phyloP scores from a whole-genome alignment of 371 early-diverging fungal genomes.

The Mucor irregularis region DNA sequence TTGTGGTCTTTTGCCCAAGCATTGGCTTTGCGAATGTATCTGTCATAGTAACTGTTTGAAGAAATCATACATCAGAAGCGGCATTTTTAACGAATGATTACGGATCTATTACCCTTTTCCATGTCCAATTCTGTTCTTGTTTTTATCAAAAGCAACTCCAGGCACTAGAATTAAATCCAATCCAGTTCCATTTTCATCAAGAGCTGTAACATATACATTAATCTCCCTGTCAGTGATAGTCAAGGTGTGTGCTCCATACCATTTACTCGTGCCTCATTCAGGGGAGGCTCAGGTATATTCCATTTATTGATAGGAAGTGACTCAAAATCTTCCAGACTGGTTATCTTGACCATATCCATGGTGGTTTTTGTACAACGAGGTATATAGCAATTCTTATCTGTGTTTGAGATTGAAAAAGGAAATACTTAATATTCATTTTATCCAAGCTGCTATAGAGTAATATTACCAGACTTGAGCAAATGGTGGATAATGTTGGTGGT shows the following conservation, averaged over 20 bases:
- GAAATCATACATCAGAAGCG: too few relatives aligned
- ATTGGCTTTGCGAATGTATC: conserved; percentile 33
- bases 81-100: too few relatives aligned
- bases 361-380: conserved; percentile 61
- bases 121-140: conserved; percentile 67
- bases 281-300: conserved; percentile 68
- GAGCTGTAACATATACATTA: conserved; percentile 37
- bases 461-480: conserved; percentile 40
- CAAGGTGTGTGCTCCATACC: too few relatives aligned
- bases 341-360: conserved; percentile 74
- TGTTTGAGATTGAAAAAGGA: too few relatives aligned
- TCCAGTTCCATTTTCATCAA: conserved; percentile 55
- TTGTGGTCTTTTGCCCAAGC: conserved; percentile 32
- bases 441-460: too few relatives aligned
- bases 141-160: conserved; percentile 68
- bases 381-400: conserved; percentile 67
- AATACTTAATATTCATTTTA: not conserved
- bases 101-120: conserved; percentile 76
- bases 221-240: not conserved
- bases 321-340: conserved; percentile 58
- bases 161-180: conserved; percentile 69
- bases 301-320: conserved; percentile 65
- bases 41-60: conserved; percentile 42
- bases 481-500: conserved; percentile 57
- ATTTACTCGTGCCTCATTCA: conserved; percentile 53